A percentile compares a stretch with the other conserved stretches of the same genome.
Evolutionary conservation across 306 rosid genomes (phyloP).

Genomic region (Dalbergia cultrata): DNA sequence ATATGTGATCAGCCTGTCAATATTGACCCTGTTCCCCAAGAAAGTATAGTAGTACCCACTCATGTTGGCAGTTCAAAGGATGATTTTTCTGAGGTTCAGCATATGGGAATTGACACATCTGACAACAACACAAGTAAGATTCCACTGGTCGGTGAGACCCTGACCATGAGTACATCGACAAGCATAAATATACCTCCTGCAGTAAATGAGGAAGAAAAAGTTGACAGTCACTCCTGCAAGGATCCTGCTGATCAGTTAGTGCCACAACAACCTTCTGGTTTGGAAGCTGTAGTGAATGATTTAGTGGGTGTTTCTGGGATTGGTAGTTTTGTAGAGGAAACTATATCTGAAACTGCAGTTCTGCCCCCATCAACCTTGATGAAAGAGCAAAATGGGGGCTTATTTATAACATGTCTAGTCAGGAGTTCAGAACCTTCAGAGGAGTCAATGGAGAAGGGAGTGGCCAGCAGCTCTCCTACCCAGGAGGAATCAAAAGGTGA

Average conservation of each 20-base stretch:
- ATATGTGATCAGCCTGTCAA: conserved; percentile 6
- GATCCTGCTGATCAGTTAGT: conserved; percentile 9
- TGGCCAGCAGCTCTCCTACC: conserved; percentile 33
- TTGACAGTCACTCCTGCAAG: background rate
- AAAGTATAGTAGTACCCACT: background rate
- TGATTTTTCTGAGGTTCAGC: conserved; percentile 23
- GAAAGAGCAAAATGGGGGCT: conserved; percentile 35
- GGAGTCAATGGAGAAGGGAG: conserved; percentile 39
- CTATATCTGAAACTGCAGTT: conserved; percentile 31
- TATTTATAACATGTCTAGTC: background rate
- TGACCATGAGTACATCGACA: background rate
- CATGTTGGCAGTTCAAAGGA: background rate
- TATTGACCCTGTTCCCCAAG: conserved; percentile 17
- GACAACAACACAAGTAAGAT: background rate
- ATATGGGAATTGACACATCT: conserved; percentile 39
- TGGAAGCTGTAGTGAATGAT: conserved; percentile 14
- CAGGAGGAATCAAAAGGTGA: conserved; percentile 37
- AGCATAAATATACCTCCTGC: background rate
- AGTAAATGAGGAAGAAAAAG: conserved; percentile 1
- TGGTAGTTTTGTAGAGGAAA: background rate
- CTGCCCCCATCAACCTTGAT: conserved; percentile 24
- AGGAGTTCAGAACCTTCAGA: conserved; percentile 29
- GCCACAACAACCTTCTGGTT: background rate
- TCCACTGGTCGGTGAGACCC: conserved; percentile 1
- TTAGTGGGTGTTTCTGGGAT: conserved; percentile 32